These are phyloP conservation scores for Teratosphaeria destructans DNA, from an alignment of 2,329 filamentous ascomycete species.

Conservation along the genomic window DNA sequence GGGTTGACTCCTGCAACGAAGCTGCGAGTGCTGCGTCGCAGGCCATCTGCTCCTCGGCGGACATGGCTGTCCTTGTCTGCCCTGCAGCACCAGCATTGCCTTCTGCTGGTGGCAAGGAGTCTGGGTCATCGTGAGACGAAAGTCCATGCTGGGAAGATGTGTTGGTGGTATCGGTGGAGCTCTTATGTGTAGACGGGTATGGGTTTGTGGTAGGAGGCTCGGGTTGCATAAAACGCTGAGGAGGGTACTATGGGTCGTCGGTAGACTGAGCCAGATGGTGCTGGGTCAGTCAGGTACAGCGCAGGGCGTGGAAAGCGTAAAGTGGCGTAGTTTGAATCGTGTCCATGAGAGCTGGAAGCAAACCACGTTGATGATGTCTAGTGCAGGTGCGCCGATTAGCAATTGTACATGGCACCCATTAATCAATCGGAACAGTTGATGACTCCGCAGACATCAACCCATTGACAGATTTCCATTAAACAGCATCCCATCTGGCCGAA, in stretches of 20 bases:
- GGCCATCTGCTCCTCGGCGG: slow-evolving; percentile 15
- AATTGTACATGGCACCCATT: too few relatives aligned
- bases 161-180: slow-evolving; percentile 25
- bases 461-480: too few relatives aligned
- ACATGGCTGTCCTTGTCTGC: slow-evolving; percentile 1
- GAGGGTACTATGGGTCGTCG: slow-evolving; percentile 20
- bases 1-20: slow-evolving; percentile 13
- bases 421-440: not conserved
- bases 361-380: not conserved
- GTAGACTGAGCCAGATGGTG: slow-evolving; percentile 46
- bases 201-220: slow-evolving; percentile 43
- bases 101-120: slow-evolving; percentile 31
- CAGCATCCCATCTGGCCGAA: not conserved
- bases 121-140: slow-evolving; percentile 35
- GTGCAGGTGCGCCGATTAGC: too few relatives aligned
- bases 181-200: slow-evolving; percentile 32
- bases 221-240: slow-evolving; percentile 55
- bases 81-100: slow-evolving; percentile 22
- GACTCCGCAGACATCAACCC: not conserved
- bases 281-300: slow-evolving; percentile 39
- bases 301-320: slow-evolving; percentile 1
- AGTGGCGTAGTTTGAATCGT: not conserved
- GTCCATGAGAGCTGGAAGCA: not conserved
- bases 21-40: slow-evolving; percentile 18
- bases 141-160: slow-evolving; percentile 50